These are phyloP conservation scores for Fusarium buharicum DNA, from an alignment of 2,329 filamentous ascomycete species.

Conservation along the genomic window DNA sequence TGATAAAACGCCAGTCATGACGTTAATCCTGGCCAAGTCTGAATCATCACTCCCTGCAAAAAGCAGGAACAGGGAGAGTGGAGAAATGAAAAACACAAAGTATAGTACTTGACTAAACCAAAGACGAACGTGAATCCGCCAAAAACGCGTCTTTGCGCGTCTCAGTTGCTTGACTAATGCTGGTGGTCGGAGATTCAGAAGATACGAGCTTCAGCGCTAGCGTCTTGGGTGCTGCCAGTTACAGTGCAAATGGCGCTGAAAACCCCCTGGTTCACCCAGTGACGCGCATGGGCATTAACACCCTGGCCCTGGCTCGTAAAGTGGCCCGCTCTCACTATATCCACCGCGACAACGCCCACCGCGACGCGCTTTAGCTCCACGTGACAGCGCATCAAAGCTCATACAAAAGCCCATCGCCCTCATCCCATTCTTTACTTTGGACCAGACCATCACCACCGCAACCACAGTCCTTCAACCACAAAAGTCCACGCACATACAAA, in stretches of 20 bases:
- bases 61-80: conserved; percentile 29
- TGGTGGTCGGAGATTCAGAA: conserved; percentile 39
- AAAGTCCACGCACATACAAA: conserved; percentile 36
- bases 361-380: conserved; percentile 52
- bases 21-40: conserved; percentile 40
- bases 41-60: conserved; percentile 37
- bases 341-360: conserved; percentile 44
- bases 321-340: conserved; percentile 38
- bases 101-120: conserved; percentile 19
- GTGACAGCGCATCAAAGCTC: conserved; percentile 51
- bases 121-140: conserved; percentile 34
- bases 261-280: conserved; percentile 39
- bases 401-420: conserved; percentile 54
- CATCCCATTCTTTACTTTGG: conserved; percentile 33
- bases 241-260: conserved; percentile 30
- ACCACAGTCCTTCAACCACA: conserved; percentile 36
- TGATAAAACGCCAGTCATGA: conserved; percentile 46
- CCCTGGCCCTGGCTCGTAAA: conserved; percentile 34
- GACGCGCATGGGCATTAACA: conserved; percentile 33
- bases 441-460: conserved; percentile 47
- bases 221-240: conserved; percentile 29
- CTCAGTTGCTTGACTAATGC: conserved; percentile 34
- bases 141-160: conserved; percentile 43
- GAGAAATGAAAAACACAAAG: conserved; percentile 21
- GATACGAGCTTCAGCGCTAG: conserved; percentile 30